Base-by-base conservation (phyloP, 2,329 filamentous ascomycete genomes). In the Paraphoma sp. region DNA sequence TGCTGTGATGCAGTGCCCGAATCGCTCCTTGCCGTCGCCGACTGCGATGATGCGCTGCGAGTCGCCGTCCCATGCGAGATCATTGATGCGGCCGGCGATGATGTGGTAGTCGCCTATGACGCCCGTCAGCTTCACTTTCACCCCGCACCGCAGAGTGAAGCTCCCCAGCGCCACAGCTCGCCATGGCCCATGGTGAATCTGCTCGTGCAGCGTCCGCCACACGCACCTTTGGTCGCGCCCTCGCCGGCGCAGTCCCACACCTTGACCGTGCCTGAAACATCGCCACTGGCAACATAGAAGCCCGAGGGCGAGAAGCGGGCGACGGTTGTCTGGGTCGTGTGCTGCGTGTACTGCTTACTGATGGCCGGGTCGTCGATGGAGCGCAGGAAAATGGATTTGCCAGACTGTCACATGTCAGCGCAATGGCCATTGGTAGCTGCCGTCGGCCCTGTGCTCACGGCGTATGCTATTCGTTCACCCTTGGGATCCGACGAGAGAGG, bases 11-110 rank as follows among this genome's bases (percentile, higher is more conserved):
- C 92, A 97, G 76, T 94, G 91, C 12, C 94, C 94, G 75, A 92
- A 97, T 54, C 92, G 87, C 80, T 98, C 93, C 73, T 94, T 93
- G 49, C 95, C 95, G 68, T 98, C 91, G 44, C 95, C 95, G 5
- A 99, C 94, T 3, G 94, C 95, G 70, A 98, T 97, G 72, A 99
- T 89, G 48, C 95, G 89, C 81, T 97, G 93, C 59, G 91, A 96
- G 78, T 99, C 95, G 54, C 93, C 94, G 71, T 98, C 95, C 93
- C 95, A 99, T 1, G 93, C 94, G 64, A 99, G 87, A 76, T 99
- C 95, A 75, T 97, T 96, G 79, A 99, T 94, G 51, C 92, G 89
- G 11, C 95, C 95, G 33, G 91, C 93, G 71, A 98, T 93, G 78
- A 98, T 97, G 72, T 88, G 86, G 79, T 97, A 98, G 78, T 98